Conservation (phyloP, 305 asterid species). For the Fraxinus xanthoxyloides region DNA sequence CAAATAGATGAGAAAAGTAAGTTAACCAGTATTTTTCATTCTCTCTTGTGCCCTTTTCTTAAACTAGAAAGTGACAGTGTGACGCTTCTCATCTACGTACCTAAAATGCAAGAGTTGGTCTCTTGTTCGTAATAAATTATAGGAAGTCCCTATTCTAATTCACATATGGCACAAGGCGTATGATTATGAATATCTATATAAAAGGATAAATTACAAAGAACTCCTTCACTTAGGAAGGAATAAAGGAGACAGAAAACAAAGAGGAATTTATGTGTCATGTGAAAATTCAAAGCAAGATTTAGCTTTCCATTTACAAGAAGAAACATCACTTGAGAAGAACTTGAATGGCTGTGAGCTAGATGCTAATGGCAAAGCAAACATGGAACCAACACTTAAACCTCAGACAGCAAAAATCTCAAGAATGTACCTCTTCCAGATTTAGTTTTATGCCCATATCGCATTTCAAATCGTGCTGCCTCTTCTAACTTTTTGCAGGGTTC, state of each 20-base stretch:
- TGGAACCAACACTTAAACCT: conserved; percentile 11
- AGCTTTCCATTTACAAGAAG: neutral
- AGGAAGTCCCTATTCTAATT: neutral
- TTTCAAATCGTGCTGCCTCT: conserved; percentile 92
- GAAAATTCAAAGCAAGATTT: neutral
- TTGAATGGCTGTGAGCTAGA: conserved; percentile 1
- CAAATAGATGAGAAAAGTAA: neutral
- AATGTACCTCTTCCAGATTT: conserved; percentile 65
- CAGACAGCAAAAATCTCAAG: conserved; percentile 12
- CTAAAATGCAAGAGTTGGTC: neutral
- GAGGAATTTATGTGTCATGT: neutral
- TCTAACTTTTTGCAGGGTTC: conserved; percentile 92
- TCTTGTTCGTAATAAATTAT: neutral
- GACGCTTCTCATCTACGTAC: neutral
- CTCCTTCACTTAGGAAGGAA: neutral
- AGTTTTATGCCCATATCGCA: conserved; percentile 75
- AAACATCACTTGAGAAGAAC: neutral
- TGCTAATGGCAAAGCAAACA: neutral
- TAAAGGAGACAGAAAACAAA: neutral
- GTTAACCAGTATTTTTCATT: neutral
- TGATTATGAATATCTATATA: neutral
- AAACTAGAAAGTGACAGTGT: neutral
- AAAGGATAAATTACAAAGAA: neutral
- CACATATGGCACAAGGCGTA: conserved; percentile 1
- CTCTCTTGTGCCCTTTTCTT: neutral